These are phyloP conservation scores for Lagenidium giganteum DNA, from an alignment of 352 stramenopile species.

Conservation along the genomic window DNA sequence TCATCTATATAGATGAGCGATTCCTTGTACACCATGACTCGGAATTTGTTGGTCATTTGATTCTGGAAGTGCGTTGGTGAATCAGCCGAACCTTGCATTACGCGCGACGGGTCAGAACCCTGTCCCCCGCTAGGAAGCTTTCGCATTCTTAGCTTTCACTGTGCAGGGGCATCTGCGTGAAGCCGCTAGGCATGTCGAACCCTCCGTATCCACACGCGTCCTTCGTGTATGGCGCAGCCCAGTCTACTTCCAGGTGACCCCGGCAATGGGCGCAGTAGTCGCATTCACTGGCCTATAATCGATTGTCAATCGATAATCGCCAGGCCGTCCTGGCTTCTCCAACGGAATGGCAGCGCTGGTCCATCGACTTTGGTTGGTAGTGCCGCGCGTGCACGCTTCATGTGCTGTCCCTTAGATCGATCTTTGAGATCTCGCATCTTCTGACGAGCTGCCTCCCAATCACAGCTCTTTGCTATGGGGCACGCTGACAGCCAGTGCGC, in stretches of 20 bases:
- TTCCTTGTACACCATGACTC: constrained; percentile 12
- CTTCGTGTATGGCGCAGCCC: too few species aligned
- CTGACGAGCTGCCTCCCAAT: too few species aligned
- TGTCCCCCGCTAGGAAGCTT: constrained; percentile 18
- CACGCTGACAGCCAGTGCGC: too few species aligned
- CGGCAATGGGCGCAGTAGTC: too few species aligned
- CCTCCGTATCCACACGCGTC: too few species aligned
- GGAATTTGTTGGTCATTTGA: constrained; percentile 8
- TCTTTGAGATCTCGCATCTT: too few species aligned
- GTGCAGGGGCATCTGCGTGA: constrained; percentile 16
- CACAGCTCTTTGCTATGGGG: too few species aligned
- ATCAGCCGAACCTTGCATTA: constrained; percentile 20
- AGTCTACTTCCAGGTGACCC: too few species aligned
- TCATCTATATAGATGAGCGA: constrained; percentile 22
- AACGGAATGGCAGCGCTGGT: too few species aligned
- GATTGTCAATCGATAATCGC: constrained; percentile 15
- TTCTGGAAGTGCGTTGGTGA: constrained; percentile 11
- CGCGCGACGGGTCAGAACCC: constrained; percentile 17
- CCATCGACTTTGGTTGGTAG: too few species aligned
- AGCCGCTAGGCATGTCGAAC: constrained; percentile 24
- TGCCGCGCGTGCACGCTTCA: too few species aligned
- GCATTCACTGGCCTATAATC: constrained; percentile 21
- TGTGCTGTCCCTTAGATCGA: too few species aligned
- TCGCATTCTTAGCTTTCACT: constrained; percentile 14
- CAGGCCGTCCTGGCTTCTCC: constrained; percentile 10